Evolutionary conservation across 1,284 basidiomycete species (phyloP), one percentile per base, ranked within the genome.

Genomic region (Tremellales sp.): DNA sequence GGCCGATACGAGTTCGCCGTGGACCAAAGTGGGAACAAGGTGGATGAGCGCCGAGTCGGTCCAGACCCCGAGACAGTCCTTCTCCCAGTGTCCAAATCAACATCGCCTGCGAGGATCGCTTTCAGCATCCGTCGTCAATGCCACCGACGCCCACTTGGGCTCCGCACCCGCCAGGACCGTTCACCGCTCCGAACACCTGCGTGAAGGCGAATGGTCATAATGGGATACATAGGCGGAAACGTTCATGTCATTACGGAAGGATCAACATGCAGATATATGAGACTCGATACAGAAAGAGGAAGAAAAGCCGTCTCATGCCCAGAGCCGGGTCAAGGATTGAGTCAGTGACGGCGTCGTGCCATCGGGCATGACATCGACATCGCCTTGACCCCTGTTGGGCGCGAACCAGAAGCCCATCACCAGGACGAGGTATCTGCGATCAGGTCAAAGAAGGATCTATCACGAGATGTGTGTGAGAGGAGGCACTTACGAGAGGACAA

Each of bases 371-470:
- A 31, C 29, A 8, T 45, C 31, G 7, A 47, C 26, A 41, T 48
- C 56, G 12, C 46, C 51, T 25, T 53, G 51, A 26, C 35, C 45
- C 35, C 57, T 35, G 4, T n/a, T 22, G 11, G 74, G 86, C 0
- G 86, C 85, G 64, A 81, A 88, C 76, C 82, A 88, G 76, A 90
- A 90, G 11, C 87, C 87, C 45, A 86, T 81, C 27, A 81, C 72
- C 27, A 91, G 79, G 31, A 89, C 87, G 45, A 88, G 76, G 70
- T 91, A 91, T 57, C 86, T 88, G 55, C 11, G 19, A 21, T 39
- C 36, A 39, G 36, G 10, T 13, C n/a, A n/a, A n/a, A n/a, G 29
- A 33, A 8, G 10, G 29, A n/a, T 33, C 29, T 10, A 33, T 8
- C 11, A 13, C 19, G 36, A 39, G 8, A 17, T 19, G 36, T 21